Base-by-base conservation (phyloP, 257 asterid genomes). In the Nyctanthes arbortristis region DNA sequence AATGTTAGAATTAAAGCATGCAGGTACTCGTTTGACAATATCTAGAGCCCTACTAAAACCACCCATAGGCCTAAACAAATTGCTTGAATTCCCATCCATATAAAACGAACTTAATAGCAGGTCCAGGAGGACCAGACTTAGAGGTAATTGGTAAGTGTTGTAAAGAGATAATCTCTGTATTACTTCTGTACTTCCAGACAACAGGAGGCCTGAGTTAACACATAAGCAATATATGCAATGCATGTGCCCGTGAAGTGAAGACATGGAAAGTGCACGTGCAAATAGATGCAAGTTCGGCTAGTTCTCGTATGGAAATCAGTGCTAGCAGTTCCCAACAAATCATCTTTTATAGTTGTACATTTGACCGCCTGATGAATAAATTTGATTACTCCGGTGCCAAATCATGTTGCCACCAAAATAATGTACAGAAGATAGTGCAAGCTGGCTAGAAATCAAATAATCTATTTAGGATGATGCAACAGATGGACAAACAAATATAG, bases 291-390 rank as follows among this genome's bases (percentile, higher is more conserved):
- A n/a, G 13, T 34, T 61, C 33, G 28, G 30, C 12, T 62, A 27
- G 29, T 37, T 13, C 29, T 33, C 33, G 16, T 31, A 56, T 36
- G 32, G 56, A 67, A 49, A 52, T 43, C 13, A 43, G 33, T 18
- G 58, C 30, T 25, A 60, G 71, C 67, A 71, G n/a, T 52, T 7
- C 10, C 29, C 14, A 49, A 28, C 37, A 32, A 18, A 56, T 60
- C 29, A 52, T 52, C 58, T 22, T 22, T 52, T 22, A 22, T 52
- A 52, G 29, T 22, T 52, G 58, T 52, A 52, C 59, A 18, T 9
- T 52, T 25, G 59, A n/a, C 55, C n/a, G n/a, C 31, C 31, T 52
- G n/a, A 20, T 24, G n/a, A 52, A 22, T 2, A 52, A 3, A 2
- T 52, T 9, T 24, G 59, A 52, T 24, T 13, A 31, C 59, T 24